Base-by-base conservation (phyloP, 768 basidiomycete species). In the Pluteus cervinus region DNA sequence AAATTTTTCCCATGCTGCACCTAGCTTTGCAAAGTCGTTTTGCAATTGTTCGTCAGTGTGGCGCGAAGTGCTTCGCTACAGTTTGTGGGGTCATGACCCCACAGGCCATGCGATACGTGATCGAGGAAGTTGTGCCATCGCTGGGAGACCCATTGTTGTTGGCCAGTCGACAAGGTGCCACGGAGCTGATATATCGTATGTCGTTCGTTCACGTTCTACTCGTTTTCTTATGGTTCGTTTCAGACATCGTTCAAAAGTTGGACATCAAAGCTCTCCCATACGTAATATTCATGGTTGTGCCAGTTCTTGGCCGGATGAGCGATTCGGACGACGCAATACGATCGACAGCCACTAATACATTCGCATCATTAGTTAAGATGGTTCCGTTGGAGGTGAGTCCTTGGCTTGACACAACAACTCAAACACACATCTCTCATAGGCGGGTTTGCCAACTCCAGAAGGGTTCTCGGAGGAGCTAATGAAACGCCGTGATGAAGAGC, bases 341-440 rank as follows among this genome's bases (percentile, higher is more conserved):
- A 18, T 79, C 94, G 20, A 79, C 90, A 2, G 83, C 96, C 3
- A 98, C 96, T n/a, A 92, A 91, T 53, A 93, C 92, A 0, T 99
- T 99, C 53, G 96, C 96, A 0, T 86, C 90, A 0, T 65, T 99
- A 12, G 89, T 99, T 44, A 97, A 98, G 67, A 94, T 99, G 86
- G 90, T 98, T 9, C 96, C 96, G 4, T 70, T 99, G 1, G 96
- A 98, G 75, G 92, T 91, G 44, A 43, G 70, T 49, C 28, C 20
- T 5, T 18, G 7, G 28, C 39, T 41, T 3, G 5, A 15, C 33
- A 17, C 5, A 15, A 26, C 33, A 5, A 12, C 20, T 33, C 20
- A 14, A 26, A 28, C 29, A 43, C 4, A 30, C 18, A 26, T 3
- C 17, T 3, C 22, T 23, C 40, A 21, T 43, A 96, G 91, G 89